Conservation (phyloP, 305 asterid genomes). For the Solanum chacoense region DNA sequence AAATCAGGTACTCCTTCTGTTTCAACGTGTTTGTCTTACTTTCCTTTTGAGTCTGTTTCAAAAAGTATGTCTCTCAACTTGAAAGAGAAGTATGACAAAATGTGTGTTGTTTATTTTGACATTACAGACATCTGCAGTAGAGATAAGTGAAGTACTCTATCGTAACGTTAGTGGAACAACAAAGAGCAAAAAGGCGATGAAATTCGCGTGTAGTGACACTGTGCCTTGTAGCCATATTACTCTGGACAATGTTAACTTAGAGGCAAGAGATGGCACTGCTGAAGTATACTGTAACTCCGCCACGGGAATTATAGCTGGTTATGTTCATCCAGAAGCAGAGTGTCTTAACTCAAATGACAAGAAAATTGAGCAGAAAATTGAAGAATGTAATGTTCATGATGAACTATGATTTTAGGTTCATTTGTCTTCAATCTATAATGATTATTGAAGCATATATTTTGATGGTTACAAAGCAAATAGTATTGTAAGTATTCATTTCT, state of each 20-base stretch:
- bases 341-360: constrained; percentile 45
- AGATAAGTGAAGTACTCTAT: constrained; percentile 67
- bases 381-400: constrained; percentile 27
- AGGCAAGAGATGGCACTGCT: constrained; percentile 47
- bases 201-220: constrained; percentile 77
- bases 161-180: constrained; percentile 71
- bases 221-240: constrained; percentile 76
- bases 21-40: not conserved
- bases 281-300: constrained; percentile 84
- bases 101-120: not conserved
- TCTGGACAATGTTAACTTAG: constrained; percentile 65
- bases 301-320: constrained; percentile 54
- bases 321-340: constrained; percentile 66
- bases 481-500: not conserved
- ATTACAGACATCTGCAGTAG: constrained; percentile 64
- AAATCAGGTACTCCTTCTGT: not conserved
- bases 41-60: not conserved
- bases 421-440: not conserved
- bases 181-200: constrained; percentile 59
- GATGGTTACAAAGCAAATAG: not conserved
- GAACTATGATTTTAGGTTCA: constrained; percentile 34
- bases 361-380: constrained; percentile 24
- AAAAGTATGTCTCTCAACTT: not conserved
- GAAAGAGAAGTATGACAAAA: not conserved
- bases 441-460: not conserved